Percentiles rank a stretch among this genome's conserved stretches.
Evolutionary conservation across 495 filamentous ascomycete species (phyloP).

Genomic region (Penicillium macrosclerotiorum): DNA sequence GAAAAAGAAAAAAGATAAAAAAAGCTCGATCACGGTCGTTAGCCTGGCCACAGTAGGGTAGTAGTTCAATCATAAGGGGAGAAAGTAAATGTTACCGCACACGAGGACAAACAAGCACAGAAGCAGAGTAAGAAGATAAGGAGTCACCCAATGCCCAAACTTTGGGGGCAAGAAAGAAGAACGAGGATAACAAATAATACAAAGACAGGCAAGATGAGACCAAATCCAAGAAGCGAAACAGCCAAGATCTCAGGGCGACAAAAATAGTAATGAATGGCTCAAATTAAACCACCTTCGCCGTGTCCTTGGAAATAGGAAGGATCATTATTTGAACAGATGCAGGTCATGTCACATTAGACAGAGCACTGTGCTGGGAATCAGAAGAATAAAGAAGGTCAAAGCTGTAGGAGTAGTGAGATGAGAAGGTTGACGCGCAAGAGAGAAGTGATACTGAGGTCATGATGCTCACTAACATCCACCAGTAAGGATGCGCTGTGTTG

Average conservation of each 20-base stretch:
- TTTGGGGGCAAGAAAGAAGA: not conserved
- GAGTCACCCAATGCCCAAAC: not conserved
- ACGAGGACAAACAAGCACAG: not conserved
- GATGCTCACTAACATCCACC: too few relatives aligned
- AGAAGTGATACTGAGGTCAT: too few relatives aligned
- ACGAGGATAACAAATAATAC: constrained; percentile 8
- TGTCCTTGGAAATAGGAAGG: not conserved
- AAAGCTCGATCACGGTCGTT: constrained; percentile 2
- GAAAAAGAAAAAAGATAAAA: not conserved
- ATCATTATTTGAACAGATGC: too few relatives aligned
- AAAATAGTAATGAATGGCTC: not conserved
- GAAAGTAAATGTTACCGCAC: not conserved
- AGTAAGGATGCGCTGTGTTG: too few relatives aligned
- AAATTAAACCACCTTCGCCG: constrained; percentile 2
- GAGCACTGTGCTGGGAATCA: not conserved
- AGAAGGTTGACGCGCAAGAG: not conserved
- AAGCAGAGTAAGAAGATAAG: not conserved
- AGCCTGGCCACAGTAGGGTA: not conserved
- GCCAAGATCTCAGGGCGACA: not conserved
- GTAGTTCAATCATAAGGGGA: not conserved
- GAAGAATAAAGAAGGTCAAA: constrained; percentile 1
- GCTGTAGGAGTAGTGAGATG: too few relatives aligned
- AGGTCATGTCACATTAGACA: constrained; percentile 11
- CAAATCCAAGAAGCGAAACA: not conserved
- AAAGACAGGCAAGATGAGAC: not conserved